Evolutionary conservation across 345 rosid species (phyloP).

Genomic region (Heritiera littoralis): DNA sequence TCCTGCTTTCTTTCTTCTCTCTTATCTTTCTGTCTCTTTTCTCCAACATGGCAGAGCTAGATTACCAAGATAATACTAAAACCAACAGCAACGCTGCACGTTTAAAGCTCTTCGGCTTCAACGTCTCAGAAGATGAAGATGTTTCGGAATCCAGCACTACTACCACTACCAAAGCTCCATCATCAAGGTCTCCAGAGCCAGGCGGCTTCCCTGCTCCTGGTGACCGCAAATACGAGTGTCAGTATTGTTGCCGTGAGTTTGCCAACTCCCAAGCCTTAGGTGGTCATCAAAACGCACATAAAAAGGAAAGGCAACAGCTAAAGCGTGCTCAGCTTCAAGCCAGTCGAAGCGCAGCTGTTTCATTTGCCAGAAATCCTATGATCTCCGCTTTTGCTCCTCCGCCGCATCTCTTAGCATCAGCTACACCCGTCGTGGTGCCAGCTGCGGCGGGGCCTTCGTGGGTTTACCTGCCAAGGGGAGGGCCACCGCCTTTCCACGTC

Average conservation of each 20-base stretch:
- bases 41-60: constrained; percentile 50
- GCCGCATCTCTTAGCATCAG: constrained; percentile 62
- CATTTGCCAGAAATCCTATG: constrained; percentile 74
- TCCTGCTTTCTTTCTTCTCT: constrained; percentile 14
- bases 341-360: constrained; percentile 58
- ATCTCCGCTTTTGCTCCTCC: constrained; percentile 89
- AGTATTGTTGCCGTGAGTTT: constrained; percentile 73
- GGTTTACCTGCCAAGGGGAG: constrained; percentile 81
- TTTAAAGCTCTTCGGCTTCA: constrained; percentile 85
- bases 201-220: constrained; percentile 32
- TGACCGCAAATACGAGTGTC: constrained; percentile 83
- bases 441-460: constrained; percentile 53
- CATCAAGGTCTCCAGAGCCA: constrained; percentile 36
- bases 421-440: constrained; percentile 47
- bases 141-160: constrained; percentile 32
- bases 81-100: constrained; percentile 36
- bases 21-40: constrained; percentile 1
- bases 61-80: constrained; percentile 42
- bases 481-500: constrained; percentile 68
- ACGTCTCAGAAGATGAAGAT: constrained; percentile 70
- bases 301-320: constrained; percentile 77
- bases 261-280: constrained; percentile 83
- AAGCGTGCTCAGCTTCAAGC: constrained; percentile 78
- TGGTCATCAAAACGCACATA: constrained; percentile 88
- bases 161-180: constrained; percentile 16